Evolutionary conservation across 202 grass and related monocot species (phyloP), one percentile per base, ranked within the genome.

Genomic region (Saccharum hybrid): DNA sequence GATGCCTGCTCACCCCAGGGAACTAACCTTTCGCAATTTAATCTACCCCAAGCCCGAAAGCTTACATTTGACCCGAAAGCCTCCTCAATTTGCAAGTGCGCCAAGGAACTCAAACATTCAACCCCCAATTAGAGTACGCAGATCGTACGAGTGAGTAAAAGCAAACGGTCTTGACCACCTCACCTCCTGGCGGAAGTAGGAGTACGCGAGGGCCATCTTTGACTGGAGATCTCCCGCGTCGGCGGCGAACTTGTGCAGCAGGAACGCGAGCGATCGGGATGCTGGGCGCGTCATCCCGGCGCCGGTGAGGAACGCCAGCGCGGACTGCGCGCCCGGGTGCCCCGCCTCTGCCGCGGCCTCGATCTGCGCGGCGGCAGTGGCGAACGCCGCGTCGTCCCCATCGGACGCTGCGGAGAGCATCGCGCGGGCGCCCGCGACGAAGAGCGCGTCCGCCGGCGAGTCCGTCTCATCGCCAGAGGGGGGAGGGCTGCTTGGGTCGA

Each of bases 161-260:
- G 46, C 2, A 54, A 60, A 38, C 8, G 48, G 84, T 87, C 19
- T 36, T 28, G 77, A 76, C 33, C 23, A 71, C 3, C 40, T 81
- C 71, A 99, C 97, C 77, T 96, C 90, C 87, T 96, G 91, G 22
- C 91, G 93, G 80, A 96, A 96, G 72, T 92, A 96, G 76, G 90
- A 85, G 75, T 99, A 99, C 15, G 91, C 97, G 3, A 99, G 86
- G 28, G 91, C 93, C 97, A 99, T 96, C 86, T 96, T 99, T 40
- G 97, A 99, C 79, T 96, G 97, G 31, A 94, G 74, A 81, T 94
- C 89, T 28, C 97, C 97, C 7, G 85, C 91, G 45, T 96, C 90
- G 28, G 93, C 93, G 0, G 97, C 97, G 38, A 99, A 99, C 70
- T 90, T 90, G 85, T 99, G 93, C 78, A 89, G 89, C 82, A 99